Evolutionary conservation across 768 basidiomycete species (phyloP).

Genomic region (Lactarius hatsudake): DNA sequence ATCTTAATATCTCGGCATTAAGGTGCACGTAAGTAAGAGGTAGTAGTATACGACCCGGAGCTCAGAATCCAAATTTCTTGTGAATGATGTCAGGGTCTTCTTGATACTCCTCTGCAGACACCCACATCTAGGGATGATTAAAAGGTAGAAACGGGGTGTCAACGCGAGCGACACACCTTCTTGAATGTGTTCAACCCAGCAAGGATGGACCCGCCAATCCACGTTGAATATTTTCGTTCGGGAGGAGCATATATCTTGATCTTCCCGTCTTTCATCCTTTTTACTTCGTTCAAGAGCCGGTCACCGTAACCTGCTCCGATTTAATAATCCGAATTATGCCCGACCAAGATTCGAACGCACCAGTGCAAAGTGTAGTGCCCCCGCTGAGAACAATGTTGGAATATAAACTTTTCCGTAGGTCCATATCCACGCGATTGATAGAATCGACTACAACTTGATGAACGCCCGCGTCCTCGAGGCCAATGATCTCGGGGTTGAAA

Average conservation of each 20-base stretch:
- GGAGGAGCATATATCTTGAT: constrained; percentile 99
- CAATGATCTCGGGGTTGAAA: constrained; percentile 96
- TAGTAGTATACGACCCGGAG: constrained; percentile 8
- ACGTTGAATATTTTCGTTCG: constrained; percentile 97
- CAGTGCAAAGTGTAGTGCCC: constrained; percentile 92
- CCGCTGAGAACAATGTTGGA: constrained; percentile 97
- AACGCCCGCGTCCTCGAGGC: constrained; percentile 93
- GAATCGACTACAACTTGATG: constrained; percentile 99
- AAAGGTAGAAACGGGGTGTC: constrained; percentile 16
- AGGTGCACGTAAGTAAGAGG: constrained; percentile 19
- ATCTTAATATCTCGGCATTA: constrained; percentile 22
- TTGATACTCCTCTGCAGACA: constrained; percentile 98
- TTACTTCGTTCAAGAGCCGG: constrained; percentile 92
- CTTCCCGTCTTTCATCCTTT: constrained; percentile 92
- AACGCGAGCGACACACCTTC: constrained; percentile 56
- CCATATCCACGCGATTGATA: constrained; percentile 92
- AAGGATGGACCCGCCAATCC: constrained; percentile 96
- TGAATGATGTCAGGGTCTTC: constrained; percentile 99
- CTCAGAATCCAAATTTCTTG: constrained; percentile 84
- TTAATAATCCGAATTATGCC: constrained; percentile 29
- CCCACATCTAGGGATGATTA: constrained; percentile 80
- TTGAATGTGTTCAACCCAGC: constrained; percentile 97
- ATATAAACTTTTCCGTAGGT: constrained; percentile 91
- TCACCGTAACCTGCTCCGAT: constrained; percentile 82
- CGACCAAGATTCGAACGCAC: constrained; percentile 40